Base-by-base conservation (phyloP, 2,329 filamentous ascomycete species). In the Thermoascus crustaceus region DNA sequence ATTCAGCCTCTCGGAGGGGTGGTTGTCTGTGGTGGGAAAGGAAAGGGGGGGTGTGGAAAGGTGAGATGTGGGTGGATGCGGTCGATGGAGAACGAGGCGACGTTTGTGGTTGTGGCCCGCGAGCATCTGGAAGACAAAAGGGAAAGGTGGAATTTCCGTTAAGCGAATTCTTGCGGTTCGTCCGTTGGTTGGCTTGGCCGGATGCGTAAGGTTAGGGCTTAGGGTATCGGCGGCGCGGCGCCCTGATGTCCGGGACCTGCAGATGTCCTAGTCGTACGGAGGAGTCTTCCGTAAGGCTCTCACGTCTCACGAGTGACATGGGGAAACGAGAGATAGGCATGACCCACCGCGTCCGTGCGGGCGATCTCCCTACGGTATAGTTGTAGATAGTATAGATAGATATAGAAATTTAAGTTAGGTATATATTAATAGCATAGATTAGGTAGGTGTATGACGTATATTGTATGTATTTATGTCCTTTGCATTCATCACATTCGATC, bases 121-220 rank as follows among this genome's bases (percentile, higher is more conserved):
- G 22, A 30, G 29, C n/a, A 22, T 11, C 31, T 34, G 31, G 19
- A 24, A 23, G 39, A 32, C 48, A 54, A 41, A 54, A 58, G 48
- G 55, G 55, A 50, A 57, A 58, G 52, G 55, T 45, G 52, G 40
- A 39, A 48, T 53, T 53, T 49, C 38, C 49, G 50, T 53, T 61
- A 61, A 61, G 58, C 58, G 58, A 61, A 60, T 49, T 41, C 38
- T 44, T 25, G 35, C 29, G 34, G 14, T 7, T 17, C 38, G 18
- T 1, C 5, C 7, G 14, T 2, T 54, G 53, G 48, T 52, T 51
- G 49, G 45, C 27, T 22, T 23, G 2, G 27, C 26, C 40, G 40
- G 22, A 30, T 24, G 11, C 8, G 20, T 11, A 41, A 41, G 45
- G 39, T 54, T 62, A 61, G 58, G 58, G 58, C 55, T 61, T 61